Conservation (phyloP, 1,284 basidiomycete genomes). For the Amylostereum areolatum region DNA sequence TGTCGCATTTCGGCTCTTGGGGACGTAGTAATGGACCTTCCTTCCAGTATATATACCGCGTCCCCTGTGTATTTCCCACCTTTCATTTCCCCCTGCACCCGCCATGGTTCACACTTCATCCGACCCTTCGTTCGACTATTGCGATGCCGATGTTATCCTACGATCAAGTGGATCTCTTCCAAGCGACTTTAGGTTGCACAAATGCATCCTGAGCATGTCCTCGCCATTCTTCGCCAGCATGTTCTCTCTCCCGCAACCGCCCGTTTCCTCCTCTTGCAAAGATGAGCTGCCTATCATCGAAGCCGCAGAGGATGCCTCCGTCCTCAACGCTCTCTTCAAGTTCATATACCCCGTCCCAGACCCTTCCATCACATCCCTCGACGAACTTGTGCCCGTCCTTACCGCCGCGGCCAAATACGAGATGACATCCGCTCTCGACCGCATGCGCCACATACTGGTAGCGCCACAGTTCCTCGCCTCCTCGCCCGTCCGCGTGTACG, state of each 20-base stretch:
- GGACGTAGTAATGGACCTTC: too few relatives aligned
- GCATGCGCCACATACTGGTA: conserved; percentile 46
- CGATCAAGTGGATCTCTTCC: conserved; percentile 29
- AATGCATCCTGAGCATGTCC: conserved; percentile 50
- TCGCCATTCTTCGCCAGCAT: conserved; percentile 66
- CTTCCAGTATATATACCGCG: too few relatives aligned
- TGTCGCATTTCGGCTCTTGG: too few relatives aligned
- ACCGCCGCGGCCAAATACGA: conserved; percentile 62
- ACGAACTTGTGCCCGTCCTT: conserved; percentile 48
- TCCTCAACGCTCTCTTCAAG: conserved; percentile 44
- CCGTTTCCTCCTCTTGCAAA: conserved; percentile 7
- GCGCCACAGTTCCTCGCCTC: conserved; percentile 40
- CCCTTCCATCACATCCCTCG: conserved; percentile 33
- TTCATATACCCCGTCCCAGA: conserved; percentile 38
- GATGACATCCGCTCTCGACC: conserved; percentile 36
- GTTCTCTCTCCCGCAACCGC: conserved; percentile 58
- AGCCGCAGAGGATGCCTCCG: conserved; percentile 41
- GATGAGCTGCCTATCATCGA: conserved; percentile 40
- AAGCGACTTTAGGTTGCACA: conserved; percentile 55
- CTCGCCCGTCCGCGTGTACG: conserved; percentile 57
- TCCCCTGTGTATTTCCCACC: too few relatives aligned
- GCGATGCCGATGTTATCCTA: conserved; percentile 52
- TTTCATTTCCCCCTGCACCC: too few relatives aligned
- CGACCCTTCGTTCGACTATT: not conserved
- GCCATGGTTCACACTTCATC: too few relatives aligned